phyloP scores from a whole-genome alignment of 2,329 filamentous ascomycete genomes.

The Hypomyces perniciosus region DNA sequence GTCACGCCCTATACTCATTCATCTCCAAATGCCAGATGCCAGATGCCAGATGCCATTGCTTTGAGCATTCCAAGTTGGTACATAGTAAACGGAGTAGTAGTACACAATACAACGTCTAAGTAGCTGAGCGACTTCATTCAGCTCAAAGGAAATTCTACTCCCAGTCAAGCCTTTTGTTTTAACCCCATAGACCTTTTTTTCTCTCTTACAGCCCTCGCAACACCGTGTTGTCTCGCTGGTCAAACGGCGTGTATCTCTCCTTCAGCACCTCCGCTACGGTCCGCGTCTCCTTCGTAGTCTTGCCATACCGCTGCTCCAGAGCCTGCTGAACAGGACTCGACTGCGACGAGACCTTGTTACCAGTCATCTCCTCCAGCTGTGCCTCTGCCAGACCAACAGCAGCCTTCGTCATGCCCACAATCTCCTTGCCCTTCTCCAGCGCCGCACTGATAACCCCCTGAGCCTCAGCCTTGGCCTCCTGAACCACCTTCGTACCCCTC shows the following conservation, averaged over 20 bases:
- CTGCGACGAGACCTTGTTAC: conserved; percentile 19
- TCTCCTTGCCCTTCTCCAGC: conserved; percentile 37
- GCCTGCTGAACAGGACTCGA: conserved; percentile 42
- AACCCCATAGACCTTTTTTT: neutral
- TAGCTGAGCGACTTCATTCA: neutral
- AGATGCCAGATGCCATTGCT: neutral
- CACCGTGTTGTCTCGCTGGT: conserved; percentile 39
- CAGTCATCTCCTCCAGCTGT: conserved; percentile 27
- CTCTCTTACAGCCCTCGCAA: conserved; percentile 33
- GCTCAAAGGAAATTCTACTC: neutral
- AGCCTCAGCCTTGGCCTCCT: conserved; percentile 28
- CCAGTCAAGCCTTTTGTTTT: neutral
- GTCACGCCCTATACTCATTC: neutral
- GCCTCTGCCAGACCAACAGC: conserved; percentile 31
- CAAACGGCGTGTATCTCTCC: conserved; percentile 48
- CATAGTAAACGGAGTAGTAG: conserved; percentile 19
- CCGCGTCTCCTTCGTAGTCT: conserved; percentile 36
- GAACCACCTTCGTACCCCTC: conserved; percentile 18
- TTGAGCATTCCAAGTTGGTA: neutral
- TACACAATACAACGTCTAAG: conserved; percentile 24
- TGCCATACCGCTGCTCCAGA: conserved; percentile 46
- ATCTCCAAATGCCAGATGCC: neutral
- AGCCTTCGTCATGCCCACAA: conserved; percentile 32
- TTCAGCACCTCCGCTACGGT: conserved; percentile 48
- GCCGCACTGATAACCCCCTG: conserved; percentile 33